Evolutionary conservation across 257 asterid genomes (phyloP).

Genomic region (Ophiorrhiza pumila): DNA sequence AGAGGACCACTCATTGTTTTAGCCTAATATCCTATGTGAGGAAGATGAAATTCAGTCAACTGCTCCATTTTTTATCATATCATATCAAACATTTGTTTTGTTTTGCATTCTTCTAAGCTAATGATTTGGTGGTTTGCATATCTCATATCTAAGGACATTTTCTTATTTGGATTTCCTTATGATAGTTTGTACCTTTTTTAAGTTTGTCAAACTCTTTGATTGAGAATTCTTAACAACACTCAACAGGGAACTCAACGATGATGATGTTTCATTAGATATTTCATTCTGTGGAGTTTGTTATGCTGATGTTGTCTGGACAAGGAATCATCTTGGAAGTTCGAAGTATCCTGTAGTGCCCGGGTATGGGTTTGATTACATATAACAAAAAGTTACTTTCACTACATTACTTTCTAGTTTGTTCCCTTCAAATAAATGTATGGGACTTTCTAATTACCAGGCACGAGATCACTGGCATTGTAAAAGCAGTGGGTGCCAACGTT

Average conservation of each 20-base stretch:
- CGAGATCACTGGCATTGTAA: constrained; percentile 77
- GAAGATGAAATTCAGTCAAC: background rate
- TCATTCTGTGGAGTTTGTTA: constrained; percentile 76
- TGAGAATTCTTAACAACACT: constrained; percentile 22
- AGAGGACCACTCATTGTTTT: background rate
- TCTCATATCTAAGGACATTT: background rate
- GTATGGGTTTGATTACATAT: constrained; percentile 30
- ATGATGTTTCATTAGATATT: constrained; percentile 66
- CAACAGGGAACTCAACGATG: constrained; percentile 58
- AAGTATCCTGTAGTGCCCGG: constrained; percentile 96
- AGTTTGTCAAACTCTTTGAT: background rate
- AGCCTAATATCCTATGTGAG: background rate
- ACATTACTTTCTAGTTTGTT: background rate
- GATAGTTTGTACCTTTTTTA: background rate
- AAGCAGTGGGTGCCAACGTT: constrained; percentile 60
- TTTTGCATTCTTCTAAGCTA: background rate
- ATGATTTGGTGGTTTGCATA: background rate
- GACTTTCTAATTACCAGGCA: constrained; percentile 45
- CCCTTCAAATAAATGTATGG: background rate
- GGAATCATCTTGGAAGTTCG: constrained; percentile 50
- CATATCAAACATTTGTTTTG: background rate
- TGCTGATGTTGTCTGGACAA: constrained; percentile 84
- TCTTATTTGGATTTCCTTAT: background rate
- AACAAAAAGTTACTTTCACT: background rate
- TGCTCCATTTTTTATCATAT: too few species aligned